Evolutionary conservation across 2,329 filamentous ascomycete species (phyloP), one percentile per base, ranked within the genome.

Genomic region (Fusarium domesticum): DNA sequence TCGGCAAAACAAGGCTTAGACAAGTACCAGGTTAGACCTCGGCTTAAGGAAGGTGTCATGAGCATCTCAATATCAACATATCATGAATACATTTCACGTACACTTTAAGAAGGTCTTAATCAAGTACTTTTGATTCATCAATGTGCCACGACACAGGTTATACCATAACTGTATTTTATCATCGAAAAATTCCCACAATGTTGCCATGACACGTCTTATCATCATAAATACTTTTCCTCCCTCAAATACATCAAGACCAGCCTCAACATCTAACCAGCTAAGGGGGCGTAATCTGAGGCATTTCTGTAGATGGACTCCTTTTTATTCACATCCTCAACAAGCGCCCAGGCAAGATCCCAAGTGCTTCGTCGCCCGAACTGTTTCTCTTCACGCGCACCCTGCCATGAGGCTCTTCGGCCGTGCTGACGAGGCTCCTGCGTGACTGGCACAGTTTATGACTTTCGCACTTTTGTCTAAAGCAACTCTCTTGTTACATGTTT

Each of bases 261-360:
- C 57, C 57, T 48, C 39, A 17, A 12, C 48, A 37, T 19, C 36
- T 34, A 16, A 28, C n/a, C 44, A 35, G 42, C 34, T 43, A 42
- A 53, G 49, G 52, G 55, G 57, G 57, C 53, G 57, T 48, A 52
- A 56, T 58, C 47, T 52, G 47, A 48, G 48, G 39, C 40, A 48
- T 45, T 52, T 43, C 49, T 54, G 48, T 37, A 51, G 45, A 54
- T 56, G 46, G 39, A 56, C 56, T 45, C 43, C 46, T 45, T 42
- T 42, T 45, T 43, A 35, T 15, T 34, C 42, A 37, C 33, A 32
- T 25, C 39, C 14, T 28, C 5, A 12, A 28, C 7, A 28, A 28
- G 14, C 3, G 8, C 23, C 7, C 23, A 23, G 10, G 23, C 23
- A 12, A 28, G 4, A 28, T 3, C 20, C 23, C 14, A 8, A 3